Evolutionary conservation across 768 basidiomycete genomes (phyloP), one percentile per base, ranked within the genome.

Genomic region (Hericium erinaceus): DNA sequence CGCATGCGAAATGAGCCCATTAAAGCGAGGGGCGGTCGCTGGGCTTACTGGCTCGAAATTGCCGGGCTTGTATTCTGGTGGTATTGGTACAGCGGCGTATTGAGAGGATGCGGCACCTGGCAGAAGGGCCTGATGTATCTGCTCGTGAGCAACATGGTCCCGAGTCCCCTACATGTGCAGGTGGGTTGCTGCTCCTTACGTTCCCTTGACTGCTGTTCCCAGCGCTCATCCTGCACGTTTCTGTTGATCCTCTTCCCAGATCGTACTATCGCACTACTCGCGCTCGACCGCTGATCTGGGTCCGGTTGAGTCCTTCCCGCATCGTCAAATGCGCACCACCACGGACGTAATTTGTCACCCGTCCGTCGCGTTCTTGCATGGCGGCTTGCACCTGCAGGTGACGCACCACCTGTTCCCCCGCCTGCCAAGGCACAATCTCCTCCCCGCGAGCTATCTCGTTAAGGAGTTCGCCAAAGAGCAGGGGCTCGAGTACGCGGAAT

Each of bases 371-470:
- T 98, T 94, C 67, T 72, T 99, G 38, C 97, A 99, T 66, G 97
- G 97, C 11, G 97, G 97, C n/a, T 81, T 99, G 18, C 92, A 99
- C 64, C 83, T 98, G 12, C 97, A 99, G 71, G 92, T 98, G 46
- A 93, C 95, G 2, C 97, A 99, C 65, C 95, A 98, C 70, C 80
- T 98, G 58, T 98, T 98, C 75, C 97, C 97, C 18, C 85, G 97
- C 11, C 77, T 98, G 1, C 97, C 97, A 2, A 79, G 97, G 40
- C 95, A 98, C 76, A 94, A 97, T 68, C 79, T 99, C 55, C 81
- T 83, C 39, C 76, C 82, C 56, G 95, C 95, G 2, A 91, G 89
- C 61, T 58, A 78, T 33, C 75, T 95, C 20, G 94, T 97, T 55
- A 95, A 93, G 69, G 79, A 87, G 65, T 98, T 87, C 65, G 92